phyloP scores from a whole-genome alignment of 352 stramenopile species.

The Phytopythium litorale region DNA sequence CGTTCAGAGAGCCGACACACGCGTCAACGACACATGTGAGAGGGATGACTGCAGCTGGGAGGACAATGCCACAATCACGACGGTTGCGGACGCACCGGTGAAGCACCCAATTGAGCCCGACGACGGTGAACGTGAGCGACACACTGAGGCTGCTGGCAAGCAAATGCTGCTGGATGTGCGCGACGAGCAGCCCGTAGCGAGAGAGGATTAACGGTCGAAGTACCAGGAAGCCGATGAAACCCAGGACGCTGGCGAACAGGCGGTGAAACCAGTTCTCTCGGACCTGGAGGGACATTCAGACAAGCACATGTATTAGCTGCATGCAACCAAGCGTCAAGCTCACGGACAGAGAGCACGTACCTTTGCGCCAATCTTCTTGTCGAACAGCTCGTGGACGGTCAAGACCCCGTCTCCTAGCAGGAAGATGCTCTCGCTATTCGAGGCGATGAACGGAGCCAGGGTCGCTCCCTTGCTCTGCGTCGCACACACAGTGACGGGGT shows the following conservation, averaged over 20 bases:
- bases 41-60: background rate
- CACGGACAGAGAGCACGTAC: conserved; percentile 14
- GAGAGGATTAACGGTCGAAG: conserved; percentile 32
- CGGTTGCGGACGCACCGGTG: conserved; percentile 25
- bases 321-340: background rate
- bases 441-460: conserved; percentile 38
- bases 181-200: conserved; percentile 23
- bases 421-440: conserved; percentile 40
- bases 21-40: background rate
- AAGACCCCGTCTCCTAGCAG: conserved; percentile 63
- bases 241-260: conserved; percentile 54
- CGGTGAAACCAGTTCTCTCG: conserved; percentile 63
- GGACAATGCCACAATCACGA: background rate
- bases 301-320: background rate
- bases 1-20: background rate
- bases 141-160: conserved; percentile 37
- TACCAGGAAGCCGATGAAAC: conserved; percentile 66
- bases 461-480: conserved; percentile 26
- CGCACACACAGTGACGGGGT: conserved; percentile 65
- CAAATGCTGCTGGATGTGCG: conserved; percentile 42
- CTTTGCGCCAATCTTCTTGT: conserved; percentile 37
- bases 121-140: conserved; percentile 47
- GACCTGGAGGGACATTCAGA: conserved; percentile 20
- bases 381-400: conserved; percentile 38
- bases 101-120: conserved; percentile 43